These are phyloP conservation scores for Populus ilicifolia DNA, from an alignment of 345 rosid genomes.

Conservation along the genomic window DNA sequence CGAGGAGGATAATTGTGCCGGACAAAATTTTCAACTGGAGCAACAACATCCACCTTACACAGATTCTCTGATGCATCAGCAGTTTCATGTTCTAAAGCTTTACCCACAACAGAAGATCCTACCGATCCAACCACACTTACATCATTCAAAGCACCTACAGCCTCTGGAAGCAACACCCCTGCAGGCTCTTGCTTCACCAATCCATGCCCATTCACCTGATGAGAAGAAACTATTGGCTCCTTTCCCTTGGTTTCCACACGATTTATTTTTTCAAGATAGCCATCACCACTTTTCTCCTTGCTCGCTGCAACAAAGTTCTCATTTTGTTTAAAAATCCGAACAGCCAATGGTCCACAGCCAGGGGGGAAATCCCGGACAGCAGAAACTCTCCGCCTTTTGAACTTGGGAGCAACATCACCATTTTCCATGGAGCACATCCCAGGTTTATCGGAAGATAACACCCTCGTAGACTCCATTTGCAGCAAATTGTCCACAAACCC, in stretches of 20 bases:
- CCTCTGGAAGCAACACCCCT: constrained; percentile 1
- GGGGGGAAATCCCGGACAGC: constrained; percentile 51
- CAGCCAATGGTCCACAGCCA: constrained; percentile 39
- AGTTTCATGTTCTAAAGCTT: constrained; percentile 5
- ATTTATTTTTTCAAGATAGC: neutral
- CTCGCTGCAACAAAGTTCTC: constrained; percentile 7
- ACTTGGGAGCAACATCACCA: constrained; percentile 32
- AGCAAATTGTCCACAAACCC: constrained; percentile 29
- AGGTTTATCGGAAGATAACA: constrained; percentile 20
- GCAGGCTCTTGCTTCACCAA: neutral
- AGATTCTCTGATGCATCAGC: constrained; percentile 10
- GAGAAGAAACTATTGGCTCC: neutral
- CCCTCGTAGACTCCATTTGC: constrained; percentile 34
- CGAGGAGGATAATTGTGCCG: constrained; percentile 36
- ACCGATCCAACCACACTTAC: constrained; percentile 4
- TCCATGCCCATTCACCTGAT: neutral
- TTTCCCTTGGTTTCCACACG: constrained; percentile 12
- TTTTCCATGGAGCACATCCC: constrained; percentile 23
- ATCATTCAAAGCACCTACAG: neutral
- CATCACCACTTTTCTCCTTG: constrained; percentile 1
- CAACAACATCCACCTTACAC: constrained; percentile 11
- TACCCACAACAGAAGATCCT: constrained; percentile 5
- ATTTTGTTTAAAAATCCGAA: neutral
- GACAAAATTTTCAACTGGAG: constrained; percentile 6
- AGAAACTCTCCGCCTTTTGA: constrained; percentile 41